Percentiles rank a stretch among this genome's conserved stretches.
These are phyloP conservation scores for Curvularia eragrostidis DNA, from an alignment of 2,329 filamentous ascomycete species.

Conservation along the genomic window DNA sequence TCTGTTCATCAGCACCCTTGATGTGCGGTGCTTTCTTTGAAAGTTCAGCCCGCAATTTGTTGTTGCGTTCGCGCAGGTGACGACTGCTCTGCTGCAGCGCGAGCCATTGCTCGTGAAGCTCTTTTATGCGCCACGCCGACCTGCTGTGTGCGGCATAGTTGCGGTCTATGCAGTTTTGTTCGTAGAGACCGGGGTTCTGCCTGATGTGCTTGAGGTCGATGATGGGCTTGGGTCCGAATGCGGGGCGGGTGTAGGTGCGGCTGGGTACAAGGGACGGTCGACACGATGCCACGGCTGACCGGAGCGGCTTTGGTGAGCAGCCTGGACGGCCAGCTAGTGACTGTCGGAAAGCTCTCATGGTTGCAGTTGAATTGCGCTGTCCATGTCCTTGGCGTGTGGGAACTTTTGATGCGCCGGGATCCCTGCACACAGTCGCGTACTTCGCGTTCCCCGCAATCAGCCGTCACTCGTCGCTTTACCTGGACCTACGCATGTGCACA, in stretches of 20 bases:
- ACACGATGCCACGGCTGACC: not conserved
- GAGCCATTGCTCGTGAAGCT: constrained; percentile 56
- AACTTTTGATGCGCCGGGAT: constrained; percentile 19
- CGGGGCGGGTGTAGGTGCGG: constrained; percentile 61
- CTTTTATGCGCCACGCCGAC: constrained; percentile 61
- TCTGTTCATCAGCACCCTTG: constrained; percentile 38
- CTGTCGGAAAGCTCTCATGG: constrained; percentile 21
- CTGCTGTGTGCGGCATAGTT: constrained; percentile 72
- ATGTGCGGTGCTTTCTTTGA: constrained; percentile 49
- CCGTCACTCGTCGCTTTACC: no score
- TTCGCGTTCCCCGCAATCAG: constrained; percentile 4
- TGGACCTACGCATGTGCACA: no score
- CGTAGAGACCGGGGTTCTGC: constrained; percentile 79
- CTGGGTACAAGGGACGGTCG: constrained; percentile 46
- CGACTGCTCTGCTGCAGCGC: constrained; percentile 65
- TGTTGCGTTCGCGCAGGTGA: constrained; percentile 69
- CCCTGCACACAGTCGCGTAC: constrained; percentile 18
- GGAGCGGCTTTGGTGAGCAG: constrained; percentile 16
- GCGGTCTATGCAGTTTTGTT: constrained; percentile 81
- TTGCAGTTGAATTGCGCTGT: not conserved
- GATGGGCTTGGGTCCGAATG: constrained; percentile 77
- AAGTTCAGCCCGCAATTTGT: constrained; percentile 64
- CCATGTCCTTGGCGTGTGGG: constrained; percentile 12
- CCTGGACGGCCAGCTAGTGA: constrained; percentile 26
- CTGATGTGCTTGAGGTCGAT: constrained; percentile 92